phyloP scores from a whole-genome alignment of 2,329 filamentous ascomycete genomes.

The Lecanicillium sp. region DNA sequence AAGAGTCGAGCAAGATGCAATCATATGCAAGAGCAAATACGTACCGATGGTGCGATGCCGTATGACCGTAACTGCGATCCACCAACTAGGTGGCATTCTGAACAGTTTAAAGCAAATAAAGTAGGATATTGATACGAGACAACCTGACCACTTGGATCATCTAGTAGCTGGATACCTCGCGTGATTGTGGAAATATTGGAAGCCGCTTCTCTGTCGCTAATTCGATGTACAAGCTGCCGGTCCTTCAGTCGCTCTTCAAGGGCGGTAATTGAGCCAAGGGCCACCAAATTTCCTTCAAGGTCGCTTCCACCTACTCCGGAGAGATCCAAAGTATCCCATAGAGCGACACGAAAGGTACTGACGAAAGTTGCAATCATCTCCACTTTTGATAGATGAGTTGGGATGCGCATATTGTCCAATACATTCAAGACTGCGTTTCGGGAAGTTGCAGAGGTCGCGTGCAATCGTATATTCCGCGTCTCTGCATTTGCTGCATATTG shows the following conservation, averaged over 20 bases:
- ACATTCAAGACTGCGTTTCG: conserved; percentile 28
- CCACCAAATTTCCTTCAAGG: conserved; percentile 20
- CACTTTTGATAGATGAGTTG: conserved; percentile 22
- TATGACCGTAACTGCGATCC: conserved; percentile 22
- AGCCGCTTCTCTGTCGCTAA: conserved; percentile 29
- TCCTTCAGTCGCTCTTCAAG: conserved; percentile 24
- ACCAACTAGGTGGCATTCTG: conserved; percentile 25
- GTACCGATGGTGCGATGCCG: conserved; percentile 16
- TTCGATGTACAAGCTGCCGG: conserved; percentile 26
- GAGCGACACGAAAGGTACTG: conserved; percentile 24
- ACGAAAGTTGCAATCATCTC: conserved; percentile 27
- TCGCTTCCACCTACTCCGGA: conserved; percentile 16
- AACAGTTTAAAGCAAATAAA: conserved; percentile 27
- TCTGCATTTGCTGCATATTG: conserved; percentile 27
- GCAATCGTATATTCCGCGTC: conserved; percentile 23
- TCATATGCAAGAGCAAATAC: conserved; percentile 4
- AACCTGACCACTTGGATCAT: conserved; percentile 22
- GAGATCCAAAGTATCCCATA: conserved; percentile 27
- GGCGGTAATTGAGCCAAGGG: conserved; percentile 27
- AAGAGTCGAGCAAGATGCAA: too few relatives aligned
- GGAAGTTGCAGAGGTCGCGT: conserved; percentile 22
- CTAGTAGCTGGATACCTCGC: conserved; percentile 23
- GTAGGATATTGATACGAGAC: conserved; percentile 19
- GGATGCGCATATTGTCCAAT: conserved; percentile 25
- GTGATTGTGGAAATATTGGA: conserved; percentile 26